Base-by-base conservation (phyloP, 257 asterid genomes). In the Gentiana dahurica region DNA sequence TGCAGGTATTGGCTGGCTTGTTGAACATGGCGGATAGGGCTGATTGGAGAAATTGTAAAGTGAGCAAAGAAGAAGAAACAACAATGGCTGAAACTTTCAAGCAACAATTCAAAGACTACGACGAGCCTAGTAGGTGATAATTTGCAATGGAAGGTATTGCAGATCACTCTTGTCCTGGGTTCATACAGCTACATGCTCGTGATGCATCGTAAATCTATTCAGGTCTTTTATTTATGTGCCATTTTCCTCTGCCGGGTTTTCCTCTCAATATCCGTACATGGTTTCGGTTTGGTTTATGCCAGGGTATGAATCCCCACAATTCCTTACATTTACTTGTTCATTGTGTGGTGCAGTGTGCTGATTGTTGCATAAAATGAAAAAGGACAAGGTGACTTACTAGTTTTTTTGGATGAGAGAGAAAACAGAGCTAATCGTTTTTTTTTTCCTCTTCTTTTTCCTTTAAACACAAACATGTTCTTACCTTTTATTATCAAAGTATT, bases 1-100 rank as follows among this genome's bases (percentile, higher is more conserved):
- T 68, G 51, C 65, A 91, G 98, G 96, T 91, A 66, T 71, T 91
- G 71, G 96, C 98, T 63, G 98, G 98, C 63, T 79, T 91, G 76
- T 66, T 91, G 76, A 87, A 85, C 64, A 68, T 75, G 71, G 89
- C 95, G 43, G 94, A 87, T 66, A 85, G 79, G 64, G 96, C 98
- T 62, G 95, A 91, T 67, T 91, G 98, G 98, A 81, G 94, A 68
- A 85, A 87, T 61, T 82, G 86, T 77, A 81, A 79, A 73, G 77
- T 83, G 44, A 75, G 80, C 65, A 85, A 79, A 72, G 96, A 83
- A 5, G 94, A 87, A 75, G 98, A 91, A 78, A 75, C 71, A 11
- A 57, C 67, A 75, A 77, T 81, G 86, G 82, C 79, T 0, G 84
- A 79, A 35, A 39, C 57, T 51, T 91, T 91, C 61, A 91, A 82